Base-by-base conservation (phyloP, 2,329 filamentous ascomycete species). In the Aspergillus quadrilineatus region DNA sequence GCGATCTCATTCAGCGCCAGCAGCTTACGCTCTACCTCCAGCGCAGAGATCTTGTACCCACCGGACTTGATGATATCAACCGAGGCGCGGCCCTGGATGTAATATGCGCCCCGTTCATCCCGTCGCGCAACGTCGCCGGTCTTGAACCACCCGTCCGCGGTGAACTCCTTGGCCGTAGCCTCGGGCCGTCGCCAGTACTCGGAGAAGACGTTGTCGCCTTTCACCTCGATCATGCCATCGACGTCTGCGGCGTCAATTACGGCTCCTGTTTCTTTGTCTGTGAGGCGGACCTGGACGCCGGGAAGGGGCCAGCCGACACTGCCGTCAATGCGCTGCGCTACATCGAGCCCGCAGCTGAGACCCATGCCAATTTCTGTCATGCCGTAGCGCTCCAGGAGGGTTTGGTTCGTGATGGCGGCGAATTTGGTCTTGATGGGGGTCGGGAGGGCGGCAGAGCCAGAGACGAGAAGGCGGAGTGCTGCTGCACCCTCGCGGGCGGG, bases 11-110 rank as follows among this genome's bases (percentile, higher is more conserved):
- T 73, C 52, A 83, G 63, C 0, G 74, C 73, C n/a, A 83, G 69
- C 42, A 82, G 73, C 60, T 83, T 79, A 14, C 80, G 70, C 65
- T 83, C 81, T n/a, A 83, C 78, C 47, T 83, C 81, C 10, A 82
- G 67, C 3, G 81, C 80, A 0, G 77, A 80, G 42, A 83, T 80
- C 65, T 83, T 83, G 62, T 82, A 82, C 0, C 81, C 81, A 4
- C 80, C 80, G 1, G 77, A 79, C 59, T 84, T 83, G 64, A 84
- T 82, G 29, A 84, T 77, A 57, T 82, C 80, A 12, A 81, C 72
- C 4, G 77, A 80, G 7, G 77, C 79, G n/a, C 80, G 75, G 2
- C 81, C 81, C 42, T 81, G 72, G 52, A 84, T 83, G 37, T 73
- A 83, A 63, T 82, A 83, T 69, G 80, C 65, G 59, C 77, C 57